These are phyloP conservation scores for Cystobasidium ongulense DNA, from an alignment of 768 basidiomycete genomes.

Conservation along the genomic window DNA sequence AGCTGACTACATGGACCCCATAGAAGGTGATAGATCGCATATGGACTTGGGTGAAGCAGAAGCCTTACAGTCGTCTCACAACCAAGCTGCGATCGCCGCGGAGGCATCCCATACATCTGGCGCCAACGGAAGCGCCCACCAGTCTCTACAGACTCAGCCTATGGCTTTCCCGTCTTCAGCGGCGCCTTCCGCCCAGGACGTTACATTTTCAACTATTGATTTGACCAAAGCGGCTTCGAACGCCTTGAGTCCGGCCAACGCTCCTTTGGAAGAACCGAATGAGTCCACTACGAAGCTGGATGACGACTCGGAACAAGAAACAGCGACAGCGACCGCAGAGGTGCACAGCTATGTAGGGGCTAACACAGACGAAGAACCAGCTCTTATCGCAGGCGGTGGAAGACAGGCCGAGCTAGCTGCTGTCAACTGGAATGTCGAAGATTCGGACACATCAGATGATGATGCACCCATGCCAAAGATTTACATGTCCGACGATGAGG, in stretches of 20 bases:
- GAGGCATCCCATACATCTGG: not conserved
- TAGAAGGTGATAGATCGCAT: not conserved
- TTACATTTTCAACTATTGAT: not conserved
- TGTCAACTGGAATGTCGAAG: not conserved
- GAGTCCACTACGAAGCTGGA: too few relatives aligned
- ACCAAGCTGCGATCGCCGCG: not conserved
- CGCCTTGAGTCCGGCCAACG: not conserved
- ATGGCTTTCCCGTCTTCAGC: not conserved
- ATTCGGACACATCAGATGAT: not conserved
- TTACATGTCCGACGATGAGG: slow-evolving; percentile 6
- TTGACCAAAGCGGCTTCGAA: not conserved
- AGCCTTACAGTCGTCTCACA: not conserved
- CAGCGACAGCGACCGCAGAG: too few relatives aligned
- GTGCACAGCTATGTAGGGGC: too few relatives aligned
- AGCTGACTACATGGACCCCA: not conserved
- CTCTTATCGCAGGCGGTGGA: not conserved
- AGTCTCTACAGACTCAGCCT: not conserved
- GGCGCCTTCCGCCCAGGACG: not conserved
- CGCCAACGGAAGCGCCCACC: not conserved
- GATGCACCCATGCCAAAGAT: slow-evolving; percentile 13
- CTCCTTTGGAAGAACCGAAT: not conserved
- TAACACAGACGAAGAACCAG: not conserved
- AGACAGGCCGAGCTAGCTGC: not conserved
- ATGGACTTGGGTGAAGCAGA: not conserved
- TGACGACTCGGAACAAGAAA: too few relatives aligned